Evolutionary conservation across 768 basidiomycete genomes (phyloP).

Genomic region (Mycena vitilis): DNA sequence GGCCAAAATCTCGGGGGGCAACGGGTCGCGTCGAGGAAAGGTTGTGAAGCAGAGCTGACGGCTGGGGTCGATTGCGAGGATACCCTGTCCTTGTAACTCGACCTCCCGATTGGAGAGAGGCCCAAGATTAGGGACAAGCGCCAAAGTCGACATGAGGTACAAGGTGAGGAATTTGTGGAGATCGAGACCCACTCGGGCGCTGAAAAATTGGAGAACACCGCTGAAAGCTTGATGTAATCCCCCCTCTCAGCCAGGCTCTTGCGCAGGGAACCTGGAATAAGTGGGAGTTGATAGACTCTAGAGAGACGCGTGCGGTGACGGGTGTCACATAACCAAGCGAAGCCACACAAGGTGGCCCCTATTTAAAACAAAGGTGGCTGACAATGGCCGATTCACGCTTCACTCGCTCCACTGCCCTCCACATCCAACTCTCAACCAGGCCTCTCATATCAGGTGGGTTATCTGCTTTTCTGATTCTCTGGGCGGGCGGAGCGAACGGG

Average conservation of each 20-base stretch:
- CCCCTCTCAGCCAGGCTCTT: too few species aligned
- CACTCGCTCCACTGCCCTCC: too few species aligned
- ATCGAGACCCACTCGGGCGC: too few species aligned
- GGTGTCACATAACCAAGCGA: too few species aligned
- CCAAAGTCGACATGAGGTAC: neutral
- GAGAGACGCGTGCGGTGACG: too few species aligned
- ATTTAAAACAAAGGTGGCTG: neutral
- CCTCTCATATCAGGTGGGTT: neutral
- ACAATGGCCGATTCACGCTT: neutral
- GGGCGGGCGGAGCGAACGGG: neutral
- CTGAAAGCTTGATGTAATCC: too few species aligned
- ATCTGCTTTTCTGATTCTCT: neutral
- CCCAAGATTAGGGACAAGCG: neutral
- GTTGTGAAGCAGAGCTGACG: neutral
- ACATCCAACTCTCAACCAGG: neutral
- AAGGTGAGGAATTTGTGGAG: too few species aligned
- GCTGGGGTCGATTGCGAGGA: neutral
- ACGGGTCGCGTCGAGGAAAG: neutral
- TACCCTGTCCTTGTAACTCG: neutral
- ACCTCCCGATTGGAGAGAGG: neutral
- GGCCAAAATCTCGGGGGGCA: conserved; percentile 2
- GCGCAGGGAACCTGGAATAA: too few species aligned
- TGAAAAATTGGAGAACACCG: too few species aligned
- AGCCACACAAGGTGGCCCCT: neutral
- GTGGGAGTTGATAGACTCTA: too few species aligned